Evolutionary conservation across 495 filamentous ascomycete genomes (phyloP).

Genomic region (Letharia columbiana): DNA sequence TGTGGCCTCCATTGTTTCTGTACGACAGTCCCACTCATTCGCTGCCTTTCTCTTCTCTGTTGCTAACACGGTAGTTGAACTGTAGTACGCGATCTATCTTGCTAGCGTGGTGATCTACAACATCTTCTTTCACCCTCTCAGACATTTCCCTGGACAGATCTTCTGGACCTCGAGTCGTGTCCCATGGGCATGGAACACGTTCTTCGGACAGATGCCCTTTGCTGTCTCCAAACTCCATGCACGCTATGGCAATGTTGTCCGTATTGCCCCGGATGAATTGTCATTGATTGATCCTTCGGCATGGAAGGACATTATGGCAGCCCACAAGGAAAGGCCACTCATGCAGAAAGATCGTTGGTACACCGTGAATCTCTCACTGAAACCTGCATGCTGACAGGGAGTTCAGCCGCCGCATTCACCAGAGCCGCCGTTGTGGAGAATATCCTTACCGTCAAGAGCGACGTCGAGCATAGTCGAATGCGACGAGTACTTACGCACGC

Average conservation of each 20-base stretch:
- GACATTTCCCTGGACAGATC: background rate
- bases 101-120: background rate
- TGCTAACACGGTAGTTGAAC: background rate
- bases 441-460: background rate
- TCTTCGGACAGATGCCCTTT: background rate
- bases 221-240: slow-evolving; percentile 19
- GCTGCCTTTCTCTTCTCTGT: background rate
- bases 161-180: background rate
- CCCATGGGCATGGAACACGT: background rate
- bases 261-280: slow-evolving; percentile 31
- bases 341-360: background rate
- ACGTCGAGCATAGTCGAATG: background rate
- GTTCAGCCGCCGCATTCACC: background rate
- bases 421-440: background rate
- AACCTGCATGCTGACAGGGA: background rate
- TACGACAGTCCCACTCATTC: background rate
- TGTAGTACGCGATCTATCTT: background rate
- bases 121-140: background rate
- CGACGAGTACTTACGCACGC: background rate
- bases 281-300: slow-evolving; percentile 25
- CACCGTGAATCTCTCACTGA: background rate
- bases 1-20: background rate
- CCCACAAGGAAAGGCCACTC: background rate
- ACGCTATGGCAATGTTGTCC: slow-evolving; percentile 30
- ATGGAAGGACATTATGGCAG: slow-evolving; percentile 1